phyloP scores from a whole-genome alignment of 306 rosid species.

The Carpinus fangiana region DNA sequence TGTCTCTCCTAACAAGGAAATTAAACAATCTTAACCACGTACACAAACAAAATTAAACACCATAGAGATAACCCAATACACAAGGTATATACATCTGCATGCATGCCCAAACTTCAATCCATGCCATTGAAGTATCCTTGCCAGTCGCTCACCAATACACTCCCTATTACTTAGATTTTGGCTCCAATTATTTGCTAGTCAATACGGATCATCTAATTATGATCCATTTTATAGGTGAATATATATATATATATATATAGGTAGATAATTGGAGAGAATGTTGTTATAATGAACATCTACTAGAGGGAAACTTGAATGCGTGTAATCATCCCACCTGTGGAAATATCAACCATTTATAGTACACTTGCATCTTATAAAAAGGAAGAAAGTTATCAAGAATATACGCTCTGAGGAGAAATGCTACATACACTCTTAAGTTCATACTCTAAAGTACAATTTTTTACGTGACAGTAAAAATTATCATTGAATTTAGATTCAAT shows the following conservation, averaged over 20 bases:
- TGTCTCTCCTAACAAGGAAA: constrained; percentile 49
- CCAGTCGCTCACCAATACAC: constrained; percentile 33
- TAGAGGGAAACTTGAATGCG: constrained; percentile 16
- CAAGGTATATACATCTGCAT: background rate
- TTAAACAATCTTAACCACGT: constrained; percentile 33
- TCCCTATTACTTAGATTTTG: background rate
- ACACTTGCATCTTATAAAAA: background rate
- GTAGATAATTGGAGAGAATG: constrained; percentile 11
- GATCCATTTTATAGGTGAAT: background rate
- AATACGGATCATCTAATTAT: background rate
- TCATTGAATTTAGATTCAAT: too few relatives aligned
- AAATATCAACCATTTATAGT: background rate
- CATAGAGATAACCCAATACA: constrained; percentile 22
- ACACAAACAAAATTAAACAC: constrained; percentile 38
- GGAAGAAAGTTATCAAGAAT: background rate
- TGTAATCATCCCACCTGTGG: background rate
- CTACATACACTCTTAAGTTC: too few relatives aligned
- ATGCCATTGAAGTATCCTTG: constrained; percentile 18
- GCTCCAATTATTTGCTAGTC: background rate
- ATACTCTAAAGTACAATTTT: too few relatives aligned
- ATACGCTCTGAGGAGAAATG: background rate
- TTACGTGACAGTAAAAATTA: too few relatives aligned
- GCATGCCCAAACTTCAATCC: constrained; percentile 23
- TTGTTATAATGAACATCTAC: constrained; percentile 5
- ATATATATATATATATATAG: background rate